These are phyloP conservation scores for Amaranthus cruentus DNA, from an alignment of 148 eudicot species.

Conservation along the genomic window DNA sequence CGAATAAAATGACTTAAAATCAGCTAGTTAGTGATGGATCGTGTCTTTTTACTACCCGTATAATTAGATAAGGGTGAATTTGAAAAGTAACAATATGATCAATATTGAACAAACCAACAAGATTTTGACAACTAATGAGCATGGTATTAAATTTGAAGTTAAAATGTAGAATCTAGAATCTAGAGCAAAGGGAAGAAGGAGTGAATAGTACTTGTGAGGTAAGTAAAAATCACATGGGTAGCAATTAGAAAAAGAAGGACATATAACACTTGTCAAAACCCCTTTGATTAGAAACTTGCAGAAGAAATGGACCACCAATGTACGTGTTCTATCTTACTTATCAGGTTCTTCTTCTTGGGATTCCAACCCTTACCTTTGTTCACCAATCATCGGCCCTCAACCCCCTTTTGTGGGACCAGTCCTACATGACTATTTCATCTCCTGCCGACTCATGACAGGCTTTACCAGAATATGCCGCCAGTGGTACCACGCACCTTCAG, in stretches of 20 bases:
- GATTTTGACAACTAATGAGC: no score
- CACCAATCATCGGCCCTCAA: neutral
- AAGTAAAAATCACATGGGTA: constrained; percentile 15
- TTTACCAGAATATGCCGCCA: neutral
- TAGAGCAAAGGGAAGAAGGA: neutral
- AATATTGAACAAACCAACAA: no score
- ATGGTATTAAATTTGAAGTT: no score
- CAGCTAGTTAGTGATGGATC: no score
- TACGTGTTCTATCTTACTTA: neutral
- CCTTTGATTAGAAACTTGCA: neutral
- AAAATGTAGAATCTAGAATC: neutral
- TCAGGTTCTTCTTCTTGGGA: neutral
- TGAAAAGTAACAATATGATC: no score
- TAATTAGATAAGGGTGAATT: no score
- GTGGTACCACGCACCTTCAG: neutral
- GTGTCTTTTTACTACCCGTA: no score
- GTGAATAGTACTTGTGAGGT: neutral
- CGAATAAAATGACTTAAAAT: no score
- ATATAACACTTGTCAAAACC: neutral
- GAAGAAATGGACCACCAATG: neutral
- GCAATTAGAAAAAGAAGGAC: neutral
- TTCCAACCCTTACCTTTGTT: neutral
- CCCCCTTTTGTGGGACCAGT: neutral
- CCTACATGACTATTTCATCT: neutral
- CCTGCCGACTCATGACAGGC: neutral